Evolutionary conservation across 805 yeast genomes (phyloP).

Genomic region (Nakazawaea molendinolei): DNA sequence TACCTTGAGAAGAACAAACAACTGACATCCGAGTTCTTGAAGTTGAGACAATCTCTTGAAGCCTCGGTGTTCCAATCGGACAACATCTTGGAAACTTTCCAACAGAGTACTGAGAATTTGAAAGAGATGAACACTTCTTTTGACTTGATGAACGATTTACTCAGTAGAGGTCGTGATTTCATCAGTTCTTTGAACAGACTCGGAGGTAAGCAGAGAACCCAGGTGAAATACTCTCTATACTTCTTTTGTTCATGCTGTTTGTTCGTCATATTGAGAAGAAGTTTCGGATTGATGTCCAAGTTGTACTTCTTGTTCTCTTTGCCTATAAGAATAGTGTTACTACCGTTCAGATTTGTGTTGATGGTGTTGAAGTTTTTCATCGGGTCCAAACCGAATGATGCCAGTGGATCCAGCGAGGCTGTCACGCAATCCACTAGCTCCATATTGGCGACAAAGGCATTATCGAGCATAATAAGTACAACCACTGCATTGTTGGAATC

Average conservation of each 20-base stretch:
- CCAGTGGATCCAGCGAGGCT: conserved; percentile 1
- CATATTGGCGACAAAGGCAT: not conserved
- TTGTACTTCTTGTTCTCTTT: conserved; percentile 10
- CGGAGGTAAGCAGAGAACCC: conserved; percentile 36
- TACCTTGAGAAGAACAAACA: conserved; percentile 38
- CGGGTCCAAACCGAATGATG: conserved; percentile 4
- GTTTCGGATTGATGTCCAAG: conserved; percentile 3
- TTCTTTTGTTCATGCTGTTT: conserved; percentile 9
- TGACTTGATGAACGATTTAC: conserved; percentile 32
- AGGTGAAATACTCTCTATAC: conserved; percentile 11
- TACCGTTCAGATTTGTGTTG: conserved; percentile 8
- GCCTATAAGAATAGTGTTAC: conserved; percentile 6
- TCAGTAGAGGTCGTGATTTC: conserved; percentile 35
- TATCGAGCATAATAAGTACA: not conserved
- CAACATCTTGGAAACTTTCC: conserved; percentile 39
- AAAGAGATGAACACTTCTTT: conserved; percentile 33
- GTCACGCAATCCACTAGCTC: not conserved
- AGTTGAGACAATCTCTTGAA: conserved; percentile 40
- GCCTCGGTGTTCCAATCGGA: conserved; percentile 46
- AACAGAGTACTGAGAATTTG: conserved; percentile 38
- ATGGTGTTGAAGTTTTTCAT: conserved; percentile 1
- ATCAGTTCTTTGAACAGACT: conserved; percentile 47
- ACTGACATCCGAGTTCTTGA: conserved; percentile 40
- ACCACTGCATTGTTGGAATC: not conserved
- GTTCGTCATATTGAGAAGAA: conserved; percentile 8